Evolutionary conservation across 2,329 filamentous ascomycete species (phyloP).

Genomic region (Pestalotiopsis fici): DNA sequence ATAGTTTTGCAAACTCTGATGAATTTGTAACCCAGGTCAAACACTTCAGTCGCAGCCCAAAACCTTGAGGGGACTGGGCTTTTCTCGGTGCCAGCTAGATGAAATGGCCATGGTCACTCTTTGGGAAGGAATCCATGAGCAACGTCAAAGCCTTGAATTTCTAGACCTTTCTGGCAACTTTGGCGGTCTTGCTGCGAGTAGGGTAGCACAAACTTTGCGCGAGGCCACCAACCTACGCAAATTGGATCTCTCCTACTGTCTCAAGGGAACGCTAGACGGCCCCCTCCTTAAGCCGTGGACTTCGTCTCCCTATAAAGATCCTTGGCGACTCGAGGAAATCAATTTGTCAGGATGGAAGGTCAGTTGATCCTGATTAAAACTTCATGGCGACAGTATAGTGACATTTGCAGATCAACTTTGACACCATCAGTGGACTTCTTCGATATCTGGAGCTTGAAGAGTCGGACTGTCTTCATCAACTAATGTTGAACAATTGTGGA

Average conservation of each 20-base stretch:
- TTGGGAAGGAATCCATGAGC: conserved; percentile 47
- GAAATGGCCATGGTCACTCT: conserved; percentile 49
- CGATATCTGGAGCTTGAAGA: conserved; percentile 43
- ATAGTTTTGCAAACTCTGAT: not conserved
- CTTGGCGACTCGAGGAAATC: conserved; percentile 52
- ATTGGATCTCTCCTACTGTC: conserved; percentile 52
- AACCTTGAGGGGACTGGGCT: conserved; percentile 47
- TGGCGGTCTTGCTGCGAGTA: conserved; percentile 49
- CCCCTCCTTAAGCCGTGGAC: conserved; percentile 47
- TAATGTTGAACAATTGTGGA: conserved; percentile 53
- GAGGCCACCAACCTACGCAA: conserved; percentile 45
- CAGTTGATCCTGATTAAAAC: conserved; percentile 15
- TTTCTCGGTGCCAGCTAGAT: conserved; percentile 52
- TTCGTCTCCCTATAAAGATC: conserved; percentile 32
- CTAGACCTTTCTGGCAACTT: conserved; percentile 56
- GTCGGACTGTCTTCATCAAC: conserved; percentile 41
- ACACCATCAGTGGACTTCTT: conserved; percentile 47
- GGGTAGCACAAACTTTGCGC: conserved; percentile 44
- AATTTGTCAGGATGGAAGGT: conserved; percentile 57
- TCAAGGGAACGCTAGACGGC: conserved; percentile 45
- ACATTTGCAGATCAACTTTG: conserved; percentile 44
- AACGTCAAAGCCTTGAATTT: conserved; percentile 44
- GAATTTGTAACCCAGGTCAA: conserved; percentile 18
- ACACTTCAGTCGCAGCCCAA: conserved; percentile 30
- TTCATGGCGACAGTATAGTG: not conserved